Evolutionary conservation across 257 asterid genomes (phyloP), one percentile per base, ranked within the genome.

Genomic region (Fraxinus anomala): DNA sequence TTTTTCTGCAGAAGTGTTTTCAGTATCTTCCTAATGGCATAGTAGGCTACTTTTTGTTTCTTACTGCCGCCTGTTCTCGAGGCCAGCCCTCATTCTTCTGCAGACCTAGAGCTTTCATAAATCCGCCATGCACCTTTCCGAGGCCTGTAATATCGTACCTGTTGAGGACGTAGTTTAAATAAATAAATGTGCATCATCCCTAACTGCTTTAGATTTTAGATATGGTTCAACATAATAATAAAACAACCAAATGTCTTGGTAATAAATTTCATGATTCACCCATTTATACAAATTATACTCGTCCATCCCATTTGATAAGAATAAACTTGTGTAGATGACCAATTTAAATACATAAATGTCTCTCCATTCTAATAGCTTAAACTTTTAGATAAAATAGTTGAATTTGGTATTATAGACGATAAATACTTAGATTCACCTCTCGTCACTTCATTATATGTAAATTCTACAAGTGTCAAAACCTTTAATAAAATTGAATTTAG

Each of bases 101-200:
- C 26, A 89, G 68, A 8, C 92, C 92, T 0, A 89, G 74, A 1
- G 91, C 88, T 70, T 89, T 87, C 83, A 89, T 79, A 81, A 89
- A 89, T 68, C 92, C 92, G 61, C 92, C 89, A 74, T 89, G 92
- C 17, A 85, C 66, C 65, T 78, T 85, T 4, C 92, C 91, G 17
- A 81, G 61, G 1, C 51, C 78, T 4, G 85, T 84, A 19, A 85
- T 42, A 36, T 85, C 79, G 82, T 82, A 89, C 69, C 69, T 63
- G 36, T 63, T 23, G 34, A 63, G 26, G 36, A 63, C 34, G 0
- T 24, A 63, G 30, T 26, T 63, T 24, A 26, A 26, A 10, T 10
- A 24, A 61, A 61, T 56, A n/a, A 56, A 26, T 8, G 2, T 6
- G 21, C 0, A 56, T 56, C 3, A 16, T 16, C 19, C 11, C 49